Base-by-base conservation (phyloP, 2,329 filamentous ascomycete genomes). In the Fusarium tanahbumbuense region DNA sequence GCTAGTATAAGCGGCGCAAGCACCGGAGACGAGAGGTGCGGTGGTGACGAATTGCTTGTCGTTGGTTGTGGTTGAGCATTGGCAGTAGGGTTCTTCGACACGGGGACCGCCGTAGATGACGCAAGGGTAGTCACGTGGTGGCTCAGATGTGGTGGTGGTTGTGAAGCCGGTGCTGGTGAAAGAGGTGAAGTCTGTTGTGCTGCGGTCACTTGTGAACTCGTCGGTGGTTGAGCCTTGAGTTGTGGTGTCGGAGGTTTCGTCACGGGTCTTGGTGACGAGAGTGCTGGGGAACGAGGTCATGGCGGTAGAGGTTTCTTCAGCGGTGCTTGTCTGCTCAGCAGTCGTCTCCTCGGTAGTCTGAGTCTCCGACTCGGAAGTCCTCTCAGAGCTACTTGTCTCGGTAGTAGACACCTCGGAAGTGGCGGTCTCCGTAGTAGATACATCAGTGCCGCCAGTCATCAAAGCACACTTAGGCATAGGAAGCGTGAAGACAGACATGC, bases 21-120 rank as follows among this genome's bases (percentile, higher is more conserved):
- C 47, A 5, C 22, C 34, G 0, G 65, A 66, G 34, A 70, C 58
- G 2, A 66, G 65, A 25, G 68, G 40, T 16, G 61, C 68, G 2
- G 55, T 60, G 23, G 68, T 52, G 15, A 56, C 54, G 50, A 63
- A 69, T 12, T 47, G 49, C 15, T 70, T 61, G 5, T 58, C 58
- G 10, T 49, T 22, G 20, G 28, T 34, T 20, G 61, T 64, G 11
- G 61, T 63, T 3, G 30, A 27, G 22, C 61, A 64, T 28, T 62
- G 49, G 11, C 61, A 64, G 45, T 64, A 62, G 11, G 61, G 44
- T 7, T 34, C 50, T 7, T 34, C 30, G 11, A 64, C 58, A 4
- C 50, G 37, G 3, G 61, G 61, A 5, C 61, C 61, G 1, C 61
- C 61, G 15, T 12, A 28, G 22, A 56, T 40, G 2, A n/a, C 30